Evolutionary conservation across 768 basidiomycete genomes (phyloP).

Genomic region (Suillus cothurnatus): DNA sequence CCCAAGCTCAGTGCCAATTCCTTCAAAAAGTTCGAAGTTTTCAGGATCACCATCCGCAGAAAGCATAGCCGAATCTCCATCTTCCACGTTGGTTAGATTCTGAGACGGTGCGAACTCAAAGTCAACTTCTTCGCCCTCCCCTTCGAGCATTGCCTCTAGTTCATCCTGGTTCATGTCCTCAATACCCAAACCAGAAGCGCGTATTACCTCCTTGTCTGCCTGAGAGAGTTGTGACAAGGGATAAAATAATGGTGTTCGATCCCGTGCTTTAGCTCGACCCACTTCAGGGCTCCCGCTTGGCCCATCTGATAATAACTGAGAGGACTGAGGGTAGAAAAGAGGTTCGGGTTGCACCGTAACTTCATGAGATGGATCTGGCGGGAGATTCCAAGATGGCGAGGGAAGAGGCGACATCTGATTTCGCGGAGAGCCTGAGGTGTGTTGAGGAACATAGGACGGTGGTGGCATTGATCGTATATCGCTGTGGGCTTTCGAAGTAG

Average conservation of each 20-base stretch:
- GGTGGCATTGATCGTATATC: slow-evolving; percentile 44
- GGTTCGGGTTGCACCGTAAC: slow-evolving; percentile 14
- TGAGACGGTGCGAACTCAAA: slow-evolving; percentile 17
- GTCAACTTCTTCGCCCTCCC: slow-evolving; percentile 36
- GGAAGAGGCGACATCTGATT: not conserved
- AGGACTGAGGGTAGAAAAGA: slow-evolving; percentile 28
- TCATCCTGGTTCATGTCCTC: slow-evolving; percentile 68
- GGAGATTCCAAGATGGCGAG: slow-evolving; percentile 4
- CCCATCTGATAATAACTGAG: slow-evolving; percentile 18
- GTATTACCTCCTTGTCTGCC: slow-evolving; percentile 53
- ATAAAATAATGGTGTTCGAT: slow-evolving; percentile 39
- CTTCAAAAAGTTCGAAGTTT: slow-evolving; percentile 33
- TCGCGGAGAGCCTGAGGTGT: slow-evolving; percentile 15
- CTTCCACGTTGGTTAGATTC: not conserved
- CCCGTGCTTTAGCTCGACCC: slow-evolving; percentile 7
- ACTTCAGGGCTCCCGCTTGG: slow-evolving; percentile 2
- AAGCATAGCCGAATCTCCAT: slow-evolving; percentile 8
- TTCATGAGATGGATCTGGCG: not conserved
- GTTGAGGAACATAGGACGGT: slow-evolving; percentile 27
- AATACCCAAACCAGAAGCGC: slow-evolving; percentile 64
- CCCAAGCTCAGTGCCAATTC: slow-evolving; percentile 26
- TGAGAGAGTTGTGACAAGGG: slow-evolving; percentile 64
- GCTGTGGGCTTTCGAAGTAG: slow-evolving; percentile 16
- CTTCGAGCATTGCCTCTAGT: slow-evolving; percentile 47
- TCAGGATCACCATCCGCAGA: slow-evolving; percentile 14